Percentiles rank a stretch among this genome's conserved stretches.
Conservation (phyloP, 441 rosid genomes). For the Flueggea neowawraea region DNA sequence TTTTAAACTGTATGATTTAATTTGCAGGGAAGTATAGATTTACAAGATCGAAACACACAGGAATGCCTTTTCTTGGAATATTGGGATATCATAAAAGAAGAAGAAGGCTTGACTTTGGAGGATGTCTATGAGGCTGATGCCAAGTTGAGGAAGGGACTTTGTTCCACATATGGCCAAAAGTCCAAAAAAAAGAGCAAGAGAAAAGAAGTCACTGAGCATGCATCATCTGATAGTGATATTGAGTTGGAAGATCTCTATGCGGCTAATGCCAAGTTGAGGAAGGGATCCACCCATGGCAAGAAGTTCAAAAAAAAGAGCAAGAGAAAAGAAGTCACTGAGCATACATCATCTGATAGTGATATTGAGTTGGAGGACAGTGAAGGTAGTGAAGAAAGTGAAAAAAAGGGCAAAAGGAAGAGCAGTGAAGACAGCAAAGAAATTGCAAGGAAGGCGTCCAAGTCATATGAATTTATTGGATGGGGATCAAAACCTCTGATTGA, state of each 20-base stretch:
- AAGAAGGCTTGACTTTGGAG: slow-evolving; percentile 38
- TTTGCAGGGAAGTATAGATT: slow-evolving; percentile 44
- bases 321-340: neutral
- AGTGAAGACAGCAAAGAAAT: slow-evolving; percentile 11
- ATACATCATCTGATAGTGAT: slow-evolving; percentile 12
- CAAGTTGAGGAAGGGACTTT: slow-evolving; percentile 28
- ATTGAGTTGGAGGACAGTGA: slow-evolving; percentile 9
- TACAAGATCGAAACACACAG: slow-evolving; percentile 34
- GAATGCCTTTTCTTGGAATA: slow-evolving; percentile 50
- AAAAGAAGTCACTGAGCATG: neutral
- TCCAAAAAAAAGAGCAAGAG: slow-evolving; percentile 9
- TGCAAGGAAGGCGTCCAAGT: slow-evolving; percentile 24
- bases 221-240: slow-evolving; percentile 13
- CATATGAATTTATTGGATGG: slow-evolving; percentile 40
- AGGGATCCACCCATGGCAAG: slow-evolving; percentile 11
- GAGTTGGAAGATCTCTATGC: slow-evolving; percentile 20
- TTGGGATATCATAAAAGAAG: slow-evolving; percentile 51
- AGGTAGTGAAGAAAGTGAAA: slow-evolving; percentile 6
- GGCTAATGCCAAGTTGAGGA: slow-evolving; percentile 33
- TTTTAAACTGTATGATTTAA: slow-evolving; percentile 2
- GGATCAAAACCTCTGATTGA: slow-evolving; percentile 31
- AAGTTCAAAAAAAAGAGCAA: slow-evolving; percentile 7
- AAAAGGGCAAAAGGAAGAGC: slow-evolving; percentile 5
- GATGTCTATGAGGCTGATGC: slow-evolving; percentile 37
- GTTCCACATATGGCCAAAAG: slow-evolving; percentile 1